Conservation (phyloP, 768 basidiomycete genomes). For the Rhizopogon sp. region DNA sequence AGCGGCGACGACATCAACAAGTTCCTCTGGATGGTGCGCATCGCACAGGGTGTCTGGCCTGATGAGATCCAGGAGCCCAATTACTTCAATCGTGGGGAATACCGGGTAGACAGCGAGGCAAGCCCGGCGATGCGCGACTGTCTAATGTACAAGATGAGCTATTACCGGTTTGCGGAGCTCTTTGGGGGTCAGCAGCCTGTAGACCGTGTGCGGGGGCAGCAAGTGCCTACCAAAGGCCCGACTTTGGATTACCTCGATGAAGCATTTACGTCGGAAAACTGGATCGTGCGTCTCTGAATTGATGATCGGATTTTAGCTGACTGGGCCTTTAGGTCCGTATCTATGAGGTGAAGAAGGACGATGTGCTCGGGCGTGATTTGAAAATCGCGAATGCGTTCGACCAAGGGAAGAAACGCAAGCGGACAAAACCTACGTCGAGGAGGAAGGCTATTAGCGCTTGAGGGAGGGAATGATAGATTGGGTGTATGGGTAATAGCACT, state of each 20-base stretch:
- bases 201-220: constrained; percentile 89
- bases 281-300: constrained; percentile 68
- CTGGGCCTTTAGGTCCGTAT: constrained; percentile 64
- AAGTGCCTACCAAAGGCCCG: constrained; percentile 70
- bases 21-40: constrained; percentile 98
- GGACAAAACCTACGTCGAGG: constrained; percentile 60
- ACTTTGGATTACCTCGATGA: constrained; percentile 91
- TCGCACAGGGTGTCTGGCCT: constrained; percentile 95
- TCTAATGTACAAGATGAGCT: constrained; percentile 99
- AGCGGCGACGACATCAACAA: constrained; percentile 99
- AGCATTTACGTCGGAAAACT: constrained; percentile 98
- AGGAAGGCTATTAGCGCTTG: constrained; percentile 39
- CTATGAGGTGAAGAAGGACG: constrained; percentile 93
- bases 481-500: background rate
- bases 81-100: constrained; percentile 95
- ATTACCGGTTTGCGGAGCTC: constrained; percentile 90
- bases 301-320: background rate
- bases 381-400: constrained; percentile 84
- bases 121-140: constrained; percentile 88
- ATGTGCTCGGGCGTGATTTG: constrained; percentile 83
- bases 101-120: constrained; percentile 84
- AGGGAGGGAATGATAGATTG: background rate
- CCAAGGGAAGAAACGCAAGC: constrained; percentile 87
- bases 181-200: constrained; percentile 70
- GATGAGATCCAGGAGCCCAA: constrained; percentile 95